These are phyloP conservation scores for Penstemon newberryi DNA, from an alignment of 257 asterid species.

Conservation along the genomic window DNA sequence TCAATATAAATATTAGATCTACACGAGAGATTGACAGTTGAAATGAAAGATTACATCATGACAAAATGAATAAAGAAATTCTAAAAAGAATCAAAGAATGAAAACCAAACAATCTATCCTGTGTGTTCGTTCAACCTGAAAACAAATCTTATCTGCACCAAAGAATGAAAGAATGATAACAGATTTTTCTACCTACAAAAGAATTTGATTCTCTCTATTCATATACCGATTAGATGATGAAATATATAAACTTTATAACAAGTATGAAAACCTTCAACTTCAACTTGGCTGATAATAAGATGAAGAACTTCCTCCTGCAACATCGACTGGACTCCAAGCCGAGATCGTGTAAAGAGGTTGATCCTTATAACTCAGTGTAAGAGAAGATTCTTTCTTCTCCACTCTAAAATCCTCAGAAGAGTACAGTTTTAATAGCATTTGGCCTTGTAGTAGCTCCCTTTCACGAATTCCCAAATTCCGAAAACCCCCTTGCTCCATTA, in stretches of 20 bases:
- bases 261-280: slow-evolving; percentile 11
- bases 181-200: slow-evolving; percentile 49
- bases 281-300: slow-evolving; percentile 35
- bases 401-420: slow-evolving; percentile 43
- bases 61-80: too few relatives aligned
- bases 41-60: too few relatives aligned
- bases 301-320: slow-evolving; percentile 68
- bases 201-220: slow-evolving; percentile 36
- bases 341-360: slow-evolving; percentile 79
- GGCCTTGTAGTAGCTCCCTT: slow-evolving; percentile 69
- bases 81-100: too few relatives aligned
- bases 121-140: slow-evolving; percentile 27
- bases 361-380: slow-evolving; percentile 70
- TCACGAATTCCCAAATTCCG: slow-evolving; percentile 47
- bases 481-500: slow-evolving; percentile 77
- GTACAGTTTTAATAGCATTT: slow-evolving; percentile 82
- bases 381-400: slow-evolving; percentile 37
- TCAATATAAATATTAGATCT: too few relatives aligned
- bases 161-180: slow-evolving; percentile 65
- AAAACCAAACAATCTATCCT: too few relatives aligned
- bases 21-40: too few relatives aligned
- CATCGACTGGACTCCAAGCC: slow-evolving; percentile 55
- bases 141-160: slow-evolving; percentile 52
- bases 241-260: background rate
- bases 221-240: background rate